Conservation (phyloP, 2,329 filamentous ascomycete species). For the Madurella fahalii region DNA sequence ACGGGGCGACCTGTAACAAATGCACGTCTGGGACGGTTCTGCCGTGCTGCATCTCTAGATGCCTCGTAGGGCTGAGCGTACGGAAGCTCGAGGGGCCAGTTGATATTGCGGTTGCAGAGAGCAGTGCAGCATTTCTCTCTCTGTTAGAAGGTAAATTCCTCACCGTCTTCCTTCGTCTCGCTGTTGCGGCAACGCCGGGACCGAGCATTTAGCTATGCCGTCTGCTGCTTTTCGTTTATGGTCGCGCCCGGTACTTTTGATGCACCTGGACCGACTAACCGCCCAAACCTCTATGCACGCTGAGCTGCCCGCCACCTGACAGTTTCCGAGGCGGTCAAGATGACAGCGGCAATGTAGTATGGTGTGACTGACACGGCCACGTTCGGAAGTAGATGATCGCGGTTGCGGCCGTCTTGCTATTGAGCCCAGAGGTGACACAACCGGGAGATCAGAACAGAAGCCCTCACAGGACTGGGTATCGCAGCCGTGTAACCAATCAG, state of each 20-base stretch:
- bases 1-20: constrained; percentile 3
- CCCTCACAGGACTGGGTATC: no score
- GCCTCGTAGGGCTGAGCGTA: constrained; percentile 12
- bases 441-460: not conserved
- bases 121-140: not conserved
- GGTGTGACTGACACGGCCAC: constrained; percentile 1
- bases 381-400: not conserved
- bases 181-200: no score
- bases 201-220: no score
- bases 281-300: no score
- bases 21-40: constrained; percentile 2
- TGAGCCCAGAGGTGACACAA: not conserved
- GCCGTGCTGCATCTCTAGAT: constrained; percentile 5
- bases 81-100: not conserved
- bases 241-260: no score
- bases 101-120: not conserved
- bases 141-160: no score
- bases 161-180: no score
- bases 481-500: not conserved
- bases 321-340: constrained; percentile 9
- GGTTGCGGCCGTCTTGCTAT: constrained; percentile 1
- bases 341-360: not conserved
- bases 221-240: no score
- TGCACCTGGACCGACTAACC: no score
- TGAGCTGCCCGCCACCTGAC: not conserved